Evolutionary conservation across 2,329 filamentous ascomycete species (phyloP), one percentile per base, ranked within the genome.

Genomic region (Rhinocladiella similis): DNA sequence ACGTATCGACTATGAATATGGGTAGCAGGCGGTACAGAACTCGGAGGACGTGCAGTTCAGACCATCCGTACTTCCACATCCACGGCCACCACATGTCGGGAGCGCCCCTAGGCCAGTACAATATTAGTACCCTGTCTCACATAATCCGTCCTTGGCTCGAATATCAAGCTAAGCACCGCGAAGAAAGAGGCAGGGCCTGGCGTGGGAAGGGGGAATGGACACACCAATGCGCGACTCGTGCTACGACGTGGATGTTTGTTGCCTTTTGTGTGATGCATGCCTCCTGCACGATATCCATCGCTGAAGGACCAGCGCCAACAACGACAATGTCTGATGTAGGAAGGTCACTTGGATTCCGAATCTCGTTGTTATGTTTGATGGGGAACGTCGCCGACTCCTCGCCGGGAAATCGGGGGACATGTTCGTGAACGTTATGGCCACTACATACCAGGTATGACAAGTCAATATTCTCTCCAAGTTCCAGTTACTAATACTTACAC

Each of bases 71-170:
- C 16, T 50, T 14, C 47, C 47, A 50, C 47, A 50, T 50, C 47
- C 47, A 50, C 39, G 47, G 47, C 47, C 47, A 50, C 47, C 47
- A 50, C 47, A 50, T 50, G 47, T 50, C 47, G 13, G 47, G 47
- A 1, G 47, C 47, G 16, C 47, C 47, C 47, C 47, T 50, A 25
- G 35, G 7, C 4, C 22, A 25, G 22, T 25, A 25, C 4, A 25
- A 25, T 25, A 7, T 25, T 7, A 25, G 7, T 25, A 25, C 22
- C 7, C 22, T 7, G 22, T 4, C 7, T 25, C 22, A 25, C 22
- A 25, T 22, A 3, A 33, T 22, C 16, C 47, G 12, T 13, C 47
- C 35, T 13, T 25, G 22, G 22, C 22, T 25, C 22, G 22, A 25
- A 25, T 4, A 25, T 25, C 22, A 25, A 25, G 22, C 22, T 25